Conservation (phyloP, 305 asterid species). For the Fraxinus latifolia region DNA sequence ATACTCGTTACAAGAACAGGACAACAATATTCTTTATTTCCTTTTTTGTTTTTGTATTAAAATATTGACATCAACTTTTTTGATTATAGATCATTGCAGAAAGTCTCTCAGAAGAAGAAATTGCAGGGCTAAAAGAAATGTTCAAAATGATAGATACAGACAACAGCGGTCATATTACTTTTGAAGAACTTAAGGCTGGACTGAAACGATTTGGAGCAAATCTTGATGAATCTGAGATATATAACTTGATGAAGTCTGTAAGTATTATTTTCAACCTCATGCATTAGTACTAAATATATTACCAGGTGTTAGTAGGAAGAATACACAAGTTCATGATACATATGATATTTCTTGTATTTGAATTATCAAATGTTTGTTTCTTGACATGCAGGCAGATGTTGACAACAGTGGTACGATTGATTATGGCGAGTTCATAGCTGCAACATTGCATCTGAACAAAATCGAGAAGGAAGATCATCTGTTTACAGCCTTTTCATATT, state of each 20-base stretch:
- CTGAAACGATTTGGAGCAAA: constrained; percentile 52
- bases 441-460: constrained; percentile 70
- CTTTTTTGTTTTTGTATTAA: background rate
- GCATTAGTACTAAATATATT: background rate
- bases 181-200: constrained; percentile 43
- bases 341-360: background rate
- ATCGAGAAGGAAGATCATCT: constrained; percentile 65
- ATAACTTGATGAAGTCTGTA: constrained; percentile 56
- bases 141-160: background rate
- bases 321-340: background rate
- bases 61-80: background rate
- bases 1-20: background rate
- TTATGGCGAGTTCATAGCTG: constrained; percentile 88
- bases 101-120: constrained; percentile 53
- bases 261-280: constrained; percentile 24
- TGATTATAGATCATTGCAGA: constrained; percentile 46
- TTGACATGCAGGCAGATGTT: constrained; percentile 53
- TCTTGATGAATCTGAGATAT: constrained; percentile 56
- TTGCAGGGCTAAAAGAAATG: constrained; percentile 23
- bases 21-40: background rate
- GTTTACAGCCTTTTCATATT: constrained; percentile 62
- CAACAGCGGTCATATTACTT: background rate
- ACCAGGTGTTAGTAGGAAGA: background rate
- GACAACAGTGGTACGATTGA: constrained; percentile 75
- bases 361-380: background rate